These are phyloP conservation scores for Phialophora chinensis DNA, from an alignment of 2,329 filamentous ascomycete genomes.

Conservation along the genomic window DNA sequence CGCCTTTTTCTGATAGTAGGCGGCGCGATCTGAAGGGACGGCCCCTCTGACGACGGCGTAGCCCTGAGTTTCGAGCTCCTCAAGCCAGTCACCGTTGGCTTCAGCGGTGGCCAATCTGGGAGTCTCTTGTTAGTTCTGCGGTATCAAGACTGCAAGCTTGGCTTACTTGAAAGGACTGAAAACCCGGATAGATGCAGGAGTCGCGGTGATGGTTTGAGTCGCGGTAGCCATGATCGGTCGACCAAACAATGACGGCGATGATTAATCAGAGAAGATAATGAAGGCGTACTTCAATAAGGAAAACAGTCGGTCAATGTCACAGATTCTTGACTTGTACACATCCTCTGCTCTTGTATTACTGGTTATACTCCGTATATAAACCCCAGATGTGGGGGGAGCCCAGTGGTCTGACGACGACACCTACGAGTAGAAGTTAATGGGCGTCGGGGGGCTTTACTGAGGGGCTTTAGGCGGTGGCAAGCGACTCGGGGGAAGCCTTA, in stretches of 20 bases:
- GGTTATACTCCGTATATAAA: conserved; percentile 7
- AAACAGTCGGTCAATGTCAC: conserved; percentile 6
- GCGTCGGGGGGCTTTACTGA: too few relatives aligned
- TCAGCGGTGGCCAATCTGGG: not conserved
- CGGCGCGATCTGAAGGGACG: conserved; percentile 50
- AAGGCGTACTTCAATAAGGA: too few relatives aligned
- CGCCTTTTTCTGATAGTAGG: conserved; percentile 49
- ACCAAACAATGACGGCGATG: not conserved
- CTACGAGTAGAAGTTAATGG: too few relatives aligned
- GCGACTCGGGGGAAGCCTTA: conserved; percentile 6
- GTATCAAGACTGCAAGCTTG: too few relatives aligned
- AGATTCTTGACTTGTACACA: conserved; percentile 4
- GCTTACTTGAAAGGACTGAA: conserved; percentile 20
- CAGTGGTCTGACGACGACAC: too few relatives aligned
- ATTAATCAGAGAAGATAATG: not conserved
- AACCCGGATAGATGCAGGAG: conserved; percentile 18
- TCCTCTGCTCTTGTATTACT: not conserved
- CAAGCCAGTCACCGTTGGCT: conserved; percentile 14
- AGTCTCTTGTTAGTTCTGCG: not conserved
- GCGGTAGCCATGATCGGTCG: conserved; percentile 14
- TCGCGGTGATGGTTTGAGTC: conserved; percentile 13
- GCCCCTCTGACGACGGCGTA: conserved; percentile 56
- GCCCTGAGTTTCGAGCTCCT: conserved; percentile 47
- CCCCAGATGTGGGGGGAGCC: not conserved
- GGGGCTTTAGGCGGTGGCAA: not conserved